Conservation (phyloP, 1,284 basidiomycete genomes). For the Cryptococcus sp. region DNA sequence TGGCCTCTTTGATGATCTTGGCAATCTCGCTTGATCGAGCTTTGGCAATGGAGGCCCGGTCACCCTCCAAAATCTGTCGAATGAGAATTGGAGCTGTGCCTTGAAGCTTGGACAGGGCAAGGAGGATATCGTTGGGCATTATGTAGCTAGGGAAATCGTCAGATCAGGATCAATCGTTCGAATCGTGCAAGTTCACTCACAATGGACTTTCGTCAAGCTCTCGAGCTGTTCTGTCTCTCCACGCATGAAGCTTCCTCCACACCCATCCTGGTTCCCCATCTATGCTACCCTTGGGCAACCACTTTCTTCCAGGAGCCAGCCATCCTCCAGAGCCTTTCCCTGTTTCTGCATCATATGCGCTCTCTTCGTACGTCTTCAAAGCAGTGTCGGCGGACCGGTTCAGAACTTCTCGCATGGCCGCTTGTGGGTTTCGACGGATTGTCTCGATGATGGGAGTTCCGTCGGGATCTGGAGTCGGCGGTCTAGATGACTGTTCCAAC, state of each 20-base stretch:
- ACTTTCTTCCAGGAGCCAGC: slow-evolving; percentile 73
- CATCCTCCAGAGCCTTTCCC: slow-evolving; percentile 73
- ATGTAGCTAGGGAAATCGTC: slow-evolving; percentile 49
- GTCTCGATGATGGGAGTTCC: slow-evolving; percentile 12
- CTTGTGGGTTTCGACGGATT: slow-evolving; percentile 35
- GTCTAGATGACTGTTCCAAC: slow-evolving; percentile 57
- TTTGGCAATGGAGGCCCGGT: slow-evolving; percentile 25
- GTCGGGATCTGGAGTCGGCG: slow-evolving; percentile 30
- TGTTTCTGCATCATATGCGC: slow-evolving; percentile 66
- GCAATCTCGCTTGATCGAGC: slow-evolving; percentile 65
- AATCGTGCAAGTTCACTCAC: slow-evolving; percentile 55
- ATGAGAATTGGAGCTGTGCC: slow-evolving; percentile 9
- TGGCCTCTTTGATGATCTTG: slow-evolving; percentile 11
- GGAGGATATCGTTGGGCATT: slow-evolving; percentile 68
- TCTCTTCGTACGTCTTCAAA: slow-evolving; percentile 66
- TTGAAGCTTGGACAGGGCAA: slow-evolving; percentile 8
- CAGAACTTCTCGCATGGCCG: slow-evolving; percentile 60
- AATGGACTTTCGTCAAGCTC: slow-evolving; percentile 84
- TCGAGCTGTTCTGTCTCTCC: slow-evolving; percentile 80
- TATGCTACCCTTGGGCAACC: slow-evolving; percentile 63
- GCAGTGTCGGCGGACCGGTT: slow-evolving; percentile 71
- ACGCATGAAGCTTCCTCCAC: slow-evolving; percentile 75
- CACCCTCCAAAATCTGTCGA: slow-evolving; percentile 11
- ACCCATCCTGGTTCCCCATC: slow-evolving; percentile 62
- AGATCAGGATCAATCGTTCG: neutral